Evolutionary conservation across 2,329 filamentous ascomycete species (phyloP), one percentile per base, ranked within the genome.

Genomic region (Raffaelea arxii): DNA sequence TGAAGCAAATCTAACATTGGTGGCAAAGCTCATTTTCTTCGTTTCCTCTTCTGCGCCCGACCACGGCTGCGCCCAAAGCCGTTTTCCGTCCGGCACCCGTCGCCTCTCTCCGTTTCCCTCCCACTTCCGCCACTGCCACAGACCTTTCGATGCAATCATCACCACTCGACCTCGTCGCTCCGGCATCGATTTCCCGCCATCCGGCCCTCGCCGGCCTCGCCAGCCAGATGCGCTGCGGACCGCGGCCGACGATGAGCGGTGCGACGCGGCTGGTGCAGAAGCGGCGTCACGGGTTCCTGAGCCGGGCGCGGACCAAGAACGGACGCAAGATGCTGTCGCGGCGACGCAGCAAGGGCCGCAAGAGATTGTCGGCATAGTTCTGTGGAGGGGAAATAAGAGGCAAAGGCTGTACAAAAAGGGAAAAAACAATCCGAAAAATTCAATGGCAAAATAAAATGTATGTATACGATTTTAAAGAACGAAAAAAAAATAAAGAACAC

Each of bases 231-330:
- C 73, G 77, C 46, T 80, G 71, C 64, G 77, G 74, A 2, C 77
- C 76, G 41, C 70, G 76, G 49, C 70, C 76, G 56, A 80, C 74
- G 25, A 72, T 79, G 73, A 70, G 73, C 46, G 63, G 68, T 43
- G 63, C 70, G 46, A 77, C 71, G 46, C 68, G 77, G 30, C 63
- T 80, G 46, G 60, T 79, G 14, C 74, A 78, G 62, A 80, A 80
- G 68, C 68, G 77, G 22, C 68, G 76, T 53, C 71, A 74, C 53
- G 78, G 77, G 1, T 81, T 78, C 55, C 59, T 81, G 41, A 68
- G 65, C 53, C 65, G 77, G 32, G 60, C 70, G 53, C 64, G 68
- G 53, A 70, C 69, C 40, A 69, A 66, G 57, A 72, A 67, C 10
- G 77, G 77, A 3, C 64, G 69, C 48, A 75, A 71, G 63, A 75